phyloP scores from a whole-genome alignment of 140 eudicot genomes.

The Anethum foeniculum region DNA sequence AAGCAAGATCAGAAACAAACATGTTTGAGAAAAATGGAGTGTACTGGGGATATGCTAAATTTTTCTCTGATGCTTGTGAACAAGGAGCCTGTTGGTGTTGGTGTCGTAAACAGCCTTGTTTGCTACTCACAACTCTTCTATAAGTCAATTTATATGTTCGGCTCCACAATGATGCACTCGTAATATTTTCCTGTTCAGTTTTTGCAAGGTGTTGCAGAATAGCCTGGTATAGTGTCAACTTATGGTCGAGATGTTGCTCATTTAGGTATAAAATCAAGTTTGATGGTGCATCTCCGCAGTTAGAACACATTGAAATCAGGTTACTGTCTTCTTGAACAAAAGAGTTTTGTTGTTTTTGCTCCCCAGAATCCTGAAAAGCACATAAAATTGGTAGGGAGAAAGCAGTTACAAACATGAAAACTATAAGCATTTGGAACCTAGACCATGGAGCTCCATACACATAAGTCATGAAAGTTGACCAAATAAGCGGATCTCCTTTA shows the following conservation, averaged over 20 bases:
- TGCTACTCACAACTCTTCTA: conserved; percentile 24
- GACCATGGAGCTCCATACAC: background rate
- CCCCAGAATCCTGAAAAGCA: conserved; percentile 40
- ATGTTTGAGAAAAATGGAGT: conserved; percentile 26
- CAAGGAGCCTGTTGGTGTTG: conserved; percentile 13
- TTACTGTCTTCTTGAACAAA: conserved; percentile 21
- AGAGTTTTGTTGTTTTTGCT: conserved; percentile 28
- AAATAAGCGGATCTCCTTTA: background rate
- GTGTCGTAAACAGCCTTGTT: conserved; percentile 11
- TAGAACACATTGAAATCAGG: conserved; percentile 16
- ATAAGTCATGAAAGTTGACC: background rate
- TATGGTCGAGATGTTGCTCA: conserved; percentile 42
- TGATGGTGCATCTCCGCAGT: conserved; percentile 22
- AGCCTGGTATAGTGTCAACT: conserved; percentile 65
- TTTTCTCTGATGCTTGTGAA: conserved; percentile 17
- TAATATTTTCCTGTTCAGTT: conserved; percentile 30
- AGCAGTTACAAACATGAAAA: background rate
- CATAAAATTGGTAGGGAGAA: background rate
- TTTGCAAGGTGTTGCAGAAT: conserved; percentile 39
- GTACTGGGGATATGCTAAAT: conserved; percentile 12
- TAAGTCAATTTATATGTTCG: conserved; percentile 55
- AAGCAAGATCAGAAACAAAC: conserved; percentile 30
- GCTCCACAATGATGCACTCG: conserved; percentile 48
- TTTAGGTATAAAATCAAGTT: conserved; percentile 58
- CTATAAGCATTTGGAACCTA: background rate